Base-by-base conservation (phyloP, 306 rosid species). In the Carpinus fangiana region DNA sequence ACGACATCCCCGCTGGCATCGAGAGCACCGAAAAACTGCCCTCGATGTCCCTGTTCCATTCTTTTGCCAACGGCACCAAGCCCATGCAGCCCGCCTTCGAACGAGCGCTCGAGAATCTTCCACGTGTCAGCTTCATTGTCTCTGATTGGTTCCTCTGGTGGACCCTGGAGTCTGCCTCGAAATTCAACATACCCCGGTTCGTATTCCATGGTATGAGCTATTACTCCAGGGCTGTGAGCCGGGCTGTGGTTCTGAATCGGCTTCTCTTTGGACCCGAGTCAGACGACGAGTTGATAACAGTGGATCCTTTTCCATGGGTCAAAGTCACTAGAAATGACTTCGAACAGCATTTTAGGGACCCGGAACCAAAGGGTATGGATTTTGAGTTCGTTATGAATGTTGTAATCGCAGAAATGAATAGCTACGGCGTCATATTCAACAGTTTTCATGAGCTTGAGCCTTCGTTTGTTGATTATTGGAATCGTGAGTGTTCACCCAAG, bases 81-180 rank as follows among this genome's bases (percentile, higher is more conserved):
- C 55, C 31, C 65, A 83, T 88, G 84, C 80, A 83, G n/a, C 68
- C 76, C 6, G 72, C 85, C 68, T 88, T 88, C 72, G 91, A 88
- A n/a, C 38, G 11, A 20, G 81, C 65, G 1, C 84, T 88, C 2
- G 36, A 12, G 7, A 23, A 77, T 23, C 80, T 82, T 20, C 76
- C 87, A 0, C 84, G 67, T 2, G 73, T 80, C 74, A 78, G 76
- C 51, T 82, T 85, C 82, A 9, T 88, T n/a, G 73, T 88, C 76
- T 78, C 89, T 70, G 91, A 87, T 51, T 70, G 60, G n/a, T 87
- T 87, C 73, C 81, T 87, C 41, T 84, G 86, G 90, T 87, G 88
- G 90, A 84, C 90, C 4, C 52, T 50, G 3, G 90, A 84, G 57
- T 81, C 90, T 0, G 86, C 88, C 57, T 43, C 73, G 46, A 79